Evolutionary conservation across 1,284 basidiomycete species (phyloP), one percentile per base, ranked within the genome.

Genomic region (Phlebopus sp.): DNA sequence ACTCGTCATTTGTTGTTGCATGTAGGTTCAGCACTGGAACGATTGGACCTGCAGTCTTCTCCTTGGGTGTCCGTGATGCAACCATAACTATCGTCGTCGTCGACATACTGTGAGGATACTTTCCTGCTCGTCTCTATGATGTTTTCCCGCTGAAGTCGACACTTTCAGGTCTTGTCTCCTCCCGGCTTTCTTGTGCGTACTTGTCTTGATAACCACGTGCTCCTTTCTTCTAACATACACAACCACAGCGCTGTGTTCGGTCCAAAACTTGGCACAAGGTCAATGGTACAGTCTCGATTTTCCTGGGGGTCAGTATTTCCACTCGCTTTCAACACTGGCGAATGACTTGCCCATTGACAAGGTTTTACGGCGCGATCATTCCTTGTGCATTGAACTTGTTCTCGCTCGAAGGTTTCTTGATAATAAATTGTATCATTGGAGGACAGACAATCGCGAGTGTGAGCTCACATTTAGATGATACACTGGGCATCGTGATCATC

Each of bases 401-500:
- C 41, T 72, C 77, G 40, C 74, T 81, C 68, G 70, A 86, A 61
- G 85, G 86, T 0, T 91, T 81, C 66, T 70, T 86, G 44, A 78
- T 88, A 39, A 66, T 93, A 46, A 86, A 86, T 57, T 79, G 76
- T 42, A 89, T 91, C 57, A 72, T 88, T 42, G 88, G 86, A 5
- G 89, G 86, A 0, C 86, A 90, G 61, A 79, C 82, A 1, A 68
- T 91, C 36, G 77, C 81, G 2, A 77, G 81, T 30, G 79, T 82
- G 7, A 84, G 78, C 36, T 61, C 66, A 15, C 69, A 70, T 46
- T 57, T 81, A 14, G 57, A 73, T 48, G 75, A 74, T 38, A 75
- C 78, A 0, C 47, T 88, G 6, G 91, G 91, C 1, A 92, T 93
- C 51, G 84, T 90, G 14, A 84, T 93, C 47, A 86, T 92, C 23